phyloP scores from a whole-genome alignment of 2,329 filamentous ascomycete genomes.

The Colletotrichum aenigma region DNA sequence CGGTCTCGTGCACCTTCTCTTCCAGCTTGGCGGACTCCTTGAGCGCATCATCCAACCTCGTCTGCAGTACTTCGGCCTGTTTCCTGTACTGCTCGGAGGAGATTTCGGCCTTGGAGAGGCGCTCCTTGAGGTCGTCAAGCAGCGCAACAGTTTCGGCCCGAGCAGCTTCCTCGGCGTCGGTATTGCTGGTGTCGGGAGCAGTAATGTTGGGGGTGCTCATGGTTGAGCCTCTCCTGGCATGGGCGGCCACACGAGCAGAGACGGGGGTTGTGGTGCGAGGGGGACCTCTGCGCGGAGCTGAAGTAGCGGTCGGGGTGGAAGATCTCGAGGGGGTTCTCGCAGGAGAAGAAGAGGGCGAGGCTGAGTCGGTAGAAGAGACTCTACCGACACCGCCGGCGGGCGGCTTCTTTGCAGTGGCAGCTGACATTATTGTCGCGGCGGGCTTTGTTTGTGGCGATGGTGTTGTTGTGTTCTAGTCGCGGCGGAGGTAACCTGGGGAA shows the following conservation, averaged over 20 bases:
- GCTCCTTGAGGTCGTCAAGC: slow-evolving; percentile 84
- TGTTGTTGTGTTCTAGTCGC: slow-evolving; percentile 20
- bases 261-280: slow-evolving; percentile 68
- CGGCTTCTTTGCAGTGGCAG: slow-evolving; percentile 57
- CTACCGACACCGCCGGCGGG: slow-evolving; percentile 51
- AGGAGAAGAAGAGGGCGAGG: slow-evolving; percentile 29
- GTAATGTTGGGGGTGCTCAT: slow-evolving; percentile 35
- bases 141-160: slow-evolving; percentile 79
- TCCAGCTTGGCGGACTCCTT: slow-evolving; percentile 86
- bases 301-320: slow-evolving; percentile 53
- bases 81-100: slow-evolving; percentile 81
- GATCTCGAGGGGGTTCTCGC: slow-evolving; percentile 41
- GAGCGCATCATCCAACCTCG: slow-evolving; percentile 82
- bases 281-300: slow-evolving; percentile 64
- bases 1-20: slow-evolving; percentile 84
- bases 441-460: slow-evolving; percentile 34
- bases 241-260: slow-evolving; percentile 75
- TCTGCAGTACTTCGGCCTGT: slow-evolving; percentile 83
- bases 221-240: slow-evolving; percentile 60
- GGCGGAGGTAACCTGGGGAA: slow-evolving; percentile 10
- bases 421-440: slow-evolving; percentile 47
- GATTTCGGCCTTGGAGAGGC: slow-evolving; percentile 80
- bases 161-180: slow-evolving; percentile 70
- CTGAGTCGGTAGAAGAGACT: slow-evolving; percentile 42
- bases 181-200: slow-evolving; percentile 30